A percentile compares a stretch with the other conserved stretches of the same genome.
phyloP scores from a whole-genome alignment of 2,329 filamentous ascomycete genomes.

The Colletotrichum paranaense region DNA sequence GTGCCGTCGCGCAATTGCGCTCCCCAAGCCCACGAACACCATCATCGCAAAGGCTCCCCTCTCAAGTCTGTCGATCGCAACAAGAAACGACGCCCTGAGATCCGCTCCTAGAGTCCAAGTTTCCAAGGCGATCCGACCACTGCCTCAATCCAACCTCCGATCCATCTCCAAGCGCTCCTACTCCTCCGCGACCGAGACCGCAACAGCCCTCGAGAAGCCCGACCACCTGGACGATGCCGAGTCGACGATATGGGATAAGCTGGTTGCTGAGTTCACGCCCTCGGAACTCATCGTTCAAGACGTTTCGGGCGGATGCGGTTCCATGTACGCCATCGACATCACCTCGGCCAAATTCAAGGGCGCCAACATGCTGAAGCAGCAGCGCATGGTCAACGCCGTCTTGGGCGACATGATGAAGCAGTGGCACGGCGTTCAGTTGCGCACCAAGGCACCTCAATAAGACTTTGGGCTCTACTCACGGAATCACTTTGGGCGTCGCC shows the following conservation, averaged over 20 bases:
- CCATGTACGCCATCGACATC: conserved; percentile 88
- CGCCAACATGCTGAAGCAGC: conserved; percentile 80
- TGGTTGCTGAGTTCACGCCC: conserved; percentile 61
- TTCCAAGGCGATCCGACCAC: background rate
- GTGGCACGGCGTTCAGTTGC: conserved; percentile 87
- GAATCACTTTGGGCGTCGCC: too few species aligned
- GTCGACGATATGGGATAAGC: conserved; percentile 66
- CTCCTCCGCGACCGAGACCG: conserved; percentile 11
- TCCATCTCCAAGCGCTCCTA: conserved; percentile 8
- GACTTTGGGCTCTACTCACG: background rate
- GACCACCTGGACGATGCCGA: conserved; percentile 67
- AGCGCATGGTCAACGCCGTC: conserved; percentile 81
- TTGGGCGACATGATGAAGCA: conserved; percentile 80
- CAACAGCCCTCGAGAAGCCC: conserved; percentile 52
- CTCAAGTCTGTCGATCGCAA: conserved; percentile 60
- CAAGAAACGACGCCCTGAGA: conserved; percentile 14
- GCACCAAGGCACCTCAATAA: conserved; percentile 67
- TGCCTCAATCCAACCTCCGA: background rate
- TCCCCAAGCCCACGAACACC: conserved; percentile 10
- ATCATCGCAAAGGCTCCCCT: conserved; percentile 13
- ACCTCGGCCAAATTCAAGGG: conserved; percentile 78
- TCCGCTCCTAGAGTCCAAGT: background rate
- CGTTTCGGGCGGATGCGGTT: conserved; percentile 85
- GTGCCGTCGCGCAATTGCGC: conserved; percentile 34
- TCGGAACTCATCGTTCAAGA: conserved; percentile 75